phyloP scores from a whole-genome alignment of 805 yeast genomes.

The Alloascoidea africana region DNA sequence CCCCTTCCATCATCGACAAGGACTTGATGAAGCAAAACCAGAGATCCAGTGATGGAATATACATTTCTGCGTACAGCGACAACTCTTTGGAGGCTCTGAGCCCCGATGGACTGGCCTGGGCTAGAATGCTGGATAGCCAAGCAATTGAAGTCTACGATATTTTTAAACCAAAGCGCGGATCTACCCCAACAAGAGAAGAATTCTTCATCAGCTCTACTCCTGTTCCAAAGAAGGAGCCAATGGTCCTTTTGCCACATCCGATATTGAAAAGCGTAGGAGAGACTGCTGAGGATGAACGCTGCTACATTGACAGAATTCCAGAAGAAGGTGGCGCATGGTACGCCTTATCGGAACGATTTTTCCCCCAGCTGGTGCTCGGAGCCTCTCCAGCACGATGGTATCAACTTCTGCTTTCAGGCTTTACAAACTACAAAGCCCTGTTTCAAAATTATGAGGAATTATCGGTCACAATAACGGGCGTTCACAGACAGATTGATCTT shows the following conservation, averaged over 20 bases:
- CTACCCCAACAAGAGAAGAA: background rate
- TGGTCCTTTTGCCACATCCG: slow-evolving; percentile 23
- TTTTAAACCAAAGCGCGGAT: slow-evolving; percentile 34
- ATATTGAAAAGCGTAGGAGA: slow-evolving; percentile 1
- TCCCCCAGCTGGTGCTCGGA: background rate
- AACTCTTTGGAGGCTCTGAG: background rate
- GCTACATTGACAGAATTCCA: background rate
- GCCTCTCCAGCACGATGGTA: background rate
- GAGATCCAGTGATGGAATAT: slow-evolving; percentile 51
- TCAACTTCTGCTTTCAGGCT: no score
- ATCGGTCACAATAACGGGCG: no score
- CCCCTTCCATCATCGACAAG: slow-evolving; percentile 71
- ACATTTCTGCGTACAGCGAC: slow-evolving; percentile 40
- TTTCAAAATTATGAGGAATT: no score
- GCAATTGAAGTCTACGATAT: slow-evolving; percentile 23
- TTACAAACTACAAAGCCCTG: no score
- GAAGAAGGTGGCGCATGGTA: background rate
- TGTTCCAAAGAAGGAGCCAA: slow-evolving; percentile 6
- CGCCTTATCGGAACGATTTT: background rate
- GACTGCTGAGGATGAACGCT: background rate
- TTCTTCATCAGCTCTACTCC: slow-evolving; percentile 1
- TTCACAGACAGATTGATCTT: no score
- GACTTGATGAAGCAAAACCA: slow-evolving; percentile 27
- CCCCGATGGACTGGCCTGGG: slow-evolving; percentile 9
- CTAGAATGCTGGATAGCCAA: slow-evolving; percentile 6